phyloP scores from a whole-genome alignment of 306 rosid species.

The Hippophae tibetana region DNA sequence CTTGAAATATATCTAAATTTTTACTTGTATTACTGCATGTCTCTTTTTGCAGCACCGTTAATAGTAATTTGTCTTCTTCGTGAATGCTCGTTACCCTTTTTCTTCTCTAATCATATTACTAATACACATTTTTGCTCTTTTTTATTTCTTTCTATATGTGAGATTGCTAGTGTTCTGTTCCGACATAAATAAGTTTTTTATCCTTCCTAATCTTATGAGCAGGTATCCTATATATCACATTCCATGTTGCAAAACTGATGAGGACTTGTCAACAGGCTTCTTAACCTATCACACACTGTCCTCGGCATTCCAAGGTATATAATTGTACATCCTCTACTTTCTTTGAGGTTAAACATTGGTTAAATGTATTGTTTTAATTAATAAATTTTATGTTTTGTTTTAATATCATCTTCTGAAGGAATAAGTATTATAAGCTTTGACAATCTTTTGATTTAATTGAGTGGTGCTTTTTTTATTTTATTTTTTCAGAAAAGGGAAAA shows the following conservation, averaged over 20 bases:
- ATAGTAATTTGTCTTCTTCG: no score
- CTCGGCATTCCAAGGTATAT: constrained; percentile 66
- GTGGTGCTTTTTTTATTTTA: no score
- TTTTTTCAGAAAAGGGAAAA: no score
- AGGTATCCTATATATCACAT: constrained; percentile 80
- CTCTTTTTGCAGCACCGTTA: no score
- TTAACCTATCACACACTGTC: constrained; percentile 75
- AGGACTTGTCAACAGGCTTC: constrained; percentile 63
- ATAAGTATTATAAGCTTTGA: neutral
- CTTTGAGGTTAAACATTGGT: neutral
- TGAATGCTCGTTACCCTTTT: neutral
- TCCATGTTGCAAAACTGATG: constrained; percentile 46
- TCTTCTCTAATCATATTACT: neutral
- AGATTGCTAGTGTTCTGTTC: no score
- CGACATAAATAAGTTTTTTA: no score
- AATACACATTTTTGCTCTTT: neutral
- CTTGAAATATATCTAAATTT: no score
- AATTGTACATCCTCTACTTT: neutral
- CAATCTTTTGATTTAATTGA: neutral
- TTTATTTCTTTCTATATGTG: neutral
- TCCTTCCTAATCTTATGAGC: constrained; percentile 6
- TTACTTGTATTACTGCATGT: no score
- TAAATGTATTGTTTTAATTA: neutral
- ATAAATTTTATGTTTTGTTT: no score
- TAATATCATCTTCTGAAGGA: neutral